These are phyloP conservation scores for Leishmania turanica DNA, from an alignment of 208 protist genomes.

Conservation along the genomic window DNA sequence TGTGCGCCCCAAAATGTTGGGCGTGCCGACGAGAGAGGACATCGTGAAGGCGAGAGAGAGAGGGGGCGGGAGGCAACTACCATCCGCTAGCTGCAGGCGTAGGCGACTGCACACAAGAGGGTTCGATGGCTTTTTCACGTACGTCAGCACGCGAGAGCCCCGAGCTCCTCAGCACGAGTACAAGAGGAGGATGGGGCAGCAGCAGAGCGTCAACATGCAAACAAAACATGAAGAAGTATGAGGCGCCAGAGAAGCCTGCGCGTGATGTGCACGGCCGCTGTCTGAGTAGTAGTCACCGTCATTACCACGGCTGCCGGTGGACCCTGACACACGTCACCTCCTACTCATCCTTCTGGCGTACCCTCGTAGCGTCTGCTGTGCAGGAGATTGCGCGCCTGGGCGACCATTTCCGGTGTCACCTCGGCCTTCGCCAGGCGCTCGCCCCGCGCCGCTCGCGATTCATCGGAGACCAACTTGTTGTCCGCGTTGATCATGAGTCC, in stretches of 20 bases:
- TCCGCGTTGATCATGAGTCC: constrained; percentile 77
- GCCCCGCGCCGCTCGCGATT: constrained; percentile 42
- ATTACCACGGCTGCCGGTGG: not conserved
- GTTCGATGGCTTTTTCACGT: not conserved
- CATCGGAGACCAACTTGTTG: constrained; percentile 46
- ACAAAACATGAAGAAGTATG: not conserved
- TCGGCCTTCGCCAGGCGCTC: constrained; percentile 39
- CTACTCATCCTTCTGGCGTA: constrained; percentile 8
- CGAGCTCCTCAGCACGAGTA: not conserved
- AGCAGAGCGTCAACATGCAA: not conserved
- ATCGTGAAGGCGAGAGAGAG: not conserved
- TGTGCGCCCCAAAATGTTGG: not conserved
- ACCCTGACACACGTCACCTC: not conserved
- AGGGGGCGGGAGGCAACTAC: not conserved
- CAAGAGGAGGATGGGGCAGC: not conserved
- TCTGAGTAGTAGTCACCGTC: not conserved
- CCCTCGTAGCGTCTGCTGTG: constrained; percentile 52
- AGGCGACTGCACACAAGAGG: not conserved
- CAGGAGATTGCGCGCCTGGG: constrained; percentile 53
- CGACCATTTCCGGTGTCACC: constrained; percentile 74
- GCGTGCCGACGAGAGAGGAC: not conserved
- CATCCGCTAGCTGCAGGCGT: not conserved
- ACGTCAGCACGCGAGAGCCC: not conserved
- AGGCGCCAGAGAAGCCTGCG: not conserved
- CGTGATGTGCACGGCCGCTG: not conserved